Evolutionary conservation across 2,329 filamentous ascomycete genomes (phyloP).

Genomic region (Penicillium glabrum): DNA sequence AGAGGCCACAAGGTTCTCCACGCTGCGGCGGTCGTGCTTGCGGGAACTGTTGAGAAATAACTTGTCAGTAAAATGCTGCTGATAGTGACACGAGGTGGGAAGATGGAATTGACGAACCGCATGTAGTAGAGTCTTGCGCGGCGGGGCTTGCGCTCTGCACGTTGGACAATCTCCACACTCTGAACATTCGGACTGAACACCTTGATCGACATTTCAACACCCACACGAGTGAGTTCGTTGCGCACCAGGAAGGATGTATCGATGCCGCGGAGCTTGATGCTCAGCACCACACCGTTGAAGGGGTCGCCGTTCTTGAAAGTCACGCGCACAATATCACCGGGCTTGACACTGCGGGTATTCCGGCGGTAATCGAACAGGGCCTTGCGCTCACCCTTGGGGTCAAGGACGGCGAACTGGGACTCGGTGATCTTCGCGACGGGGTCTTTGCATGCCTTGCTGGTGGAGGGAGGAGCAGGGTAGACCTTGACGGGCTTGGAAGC

Average conservation of each 20-base stretch:
- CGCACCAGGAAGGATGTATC: constrained; percentile 86
- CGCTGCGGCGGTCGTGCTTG: constrained; percentile 82
- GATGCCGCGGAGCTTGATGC: constrained; percentile 81
- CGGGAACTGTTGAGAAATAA: constrained; percentile 54
- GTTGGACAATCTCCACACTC: constrained; percentile 90
- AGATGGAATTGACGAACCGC: constrained; percentile 51
- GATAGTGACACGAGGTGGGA: background rate
- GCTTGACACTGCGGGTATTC: constrained; percentile 75
- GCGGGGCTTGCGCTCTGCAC: constrained; percentile 78
- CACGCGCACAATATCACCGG: constrained; percentile 89
- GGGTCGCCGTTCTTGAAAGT: constrained; percentile 82
- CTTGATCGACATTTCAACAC: constrained; percentile 98
- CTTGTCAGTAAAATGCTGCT: constrained; percentile 5
- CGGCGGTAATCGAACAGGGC: constrained; percentile 71
- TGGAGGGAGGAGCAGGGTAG: constrained; percentile 50
- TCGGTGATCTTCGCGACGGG: constrained; percentile 67
- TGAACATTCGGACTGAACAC: constrained; percentile 86
- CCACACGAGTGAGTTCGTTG: constrained; percentile 80
- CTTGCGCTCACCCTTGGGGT: constrained; percentile 79
- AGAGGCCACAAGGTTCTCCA: constrained; percentile 73
- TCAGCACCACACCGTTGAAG: constrained; percentile 84
- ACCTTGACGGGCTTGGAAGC: constrained; percentile 53
- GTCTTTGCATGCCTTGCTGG: constrained; percentile 48
- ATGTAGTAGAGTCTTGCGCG: constrained; percentile 88
- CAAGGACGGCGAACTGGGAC: constrained; percentile 71